A percentile compares a stretch with the other conserved stretches of the same genome.
Conservation (phyloP, 768 basidiomycete species). For the Mycena pura region DNA sequence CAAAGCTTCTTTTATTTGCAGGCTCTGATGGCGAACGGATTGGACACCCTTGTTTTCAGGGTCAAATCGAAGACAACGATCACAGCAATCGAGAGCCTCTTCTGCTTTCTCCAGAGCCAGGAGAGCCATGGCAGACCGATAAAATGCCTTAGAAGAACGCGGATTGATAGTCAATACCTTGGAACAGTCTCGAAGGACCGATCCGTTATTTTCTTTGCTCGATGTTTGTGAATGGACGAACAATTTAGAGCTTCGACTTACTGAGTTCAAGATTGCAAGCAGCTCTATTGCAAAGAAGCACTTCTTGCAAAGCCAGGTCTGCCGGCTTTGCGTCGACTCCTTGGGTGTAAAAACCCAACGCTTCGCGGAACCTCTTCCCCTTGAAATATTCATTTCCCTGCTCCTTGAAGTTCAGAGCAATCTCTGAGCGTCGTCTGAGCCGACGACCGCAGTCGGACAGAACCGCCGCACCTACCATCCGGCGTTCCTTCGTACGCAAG, state of each 20-base stretch:
- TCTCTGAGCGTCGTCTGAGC: conserved; percentile 55
- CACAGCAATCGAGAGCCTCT: conserved; percentile 86
- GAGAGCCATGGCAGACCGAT: conserved; percentile 83
- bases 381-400: conserved; percentile 96
- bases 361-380: conserved; percentile 86
- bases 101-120: conserved; percentile 74
- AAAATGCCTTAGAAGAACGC: conserved; percentile 81
- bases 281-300: conserved; percentile 86
- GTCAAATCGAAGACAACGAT: conserved; percentile 68
- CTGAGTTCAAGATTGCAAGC: conserved; percentile 92
- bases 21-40: conserved; percentile 53
- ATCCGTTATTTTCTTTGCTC: conserved; percentile 81
- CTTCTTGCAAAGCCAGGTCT: conserved; percentile 61
- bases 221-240: conserved; percentile 10
- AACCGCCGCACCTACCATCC: conserved; percentile 75
- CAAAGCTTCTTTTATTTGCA: conserved; percentile 53
- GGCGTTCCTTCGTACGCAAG: conserved; percentile 90
- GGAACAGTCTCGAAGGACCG: conserved; percentile 86
- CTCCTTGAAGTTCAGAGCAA: conserved; percentile 91
- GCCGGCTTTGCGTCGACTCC: conserved; percentile 86
- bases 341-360: conserved; percentile 88
- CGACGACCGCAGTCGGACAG: neutral
- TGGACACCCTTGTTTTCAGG: conserved; percentile 60
- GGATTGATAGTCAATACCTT: conserved; percentile 68
- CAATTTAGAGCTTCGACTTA: conserved; percentile 42